A percentile compares a stretch with the other conserved stretches of the same genome.
These are phyloP conservation scores for Aspergillus phoenicis DNA, from an alignment of 2,329 filamentous ascomycete species.

Conservation along the genomic window DNA sequence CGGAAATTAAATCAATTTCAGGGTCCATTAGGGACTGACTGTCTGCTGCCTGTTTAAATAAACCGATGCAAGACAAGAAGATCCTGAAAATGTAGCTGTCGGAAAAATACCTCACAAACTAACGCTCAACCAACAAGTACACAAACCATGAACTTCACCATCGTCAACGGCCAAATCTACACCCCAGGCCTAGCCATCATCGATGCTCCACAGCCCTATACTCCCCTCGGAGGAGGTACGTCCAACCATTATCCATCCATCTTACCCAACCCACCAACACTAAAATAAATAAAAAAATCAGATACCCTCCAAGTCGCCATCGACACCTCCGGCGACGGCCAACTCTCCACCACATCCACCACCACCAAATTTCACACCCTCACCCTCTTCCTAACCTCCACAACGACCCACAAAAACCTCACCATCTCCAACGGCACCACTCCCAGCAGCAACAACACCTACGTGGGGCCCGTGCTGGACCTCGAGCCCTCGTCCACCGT, in stretches of 20 bases:
- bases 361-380: constrained; percentile 65
- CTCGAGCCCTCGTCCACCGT: constrained; percentile 69
- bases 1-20: not conserved
- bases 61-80: not conserved
- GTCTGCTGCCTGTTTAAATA: not conserved
- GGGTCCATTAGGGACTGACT: not conserved
- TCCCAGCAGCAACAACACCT: constrained; percentile 41
- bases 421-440: constrained; percentile 67
- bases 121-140: not conserved
- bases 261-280: not conserved
- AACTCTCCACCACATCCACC: constrained; percentile 59
- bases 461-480: constrained; percentile 63
- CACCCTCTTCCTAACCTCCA: constrained; percentile 68
- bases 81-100: too few species aligned
- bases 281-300: constrained; percentile 7
- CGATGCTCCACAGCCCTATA: constrained; percentile 66
- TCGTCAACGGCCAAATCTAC: constrained; percentile 67
- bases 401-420: constrained; percentile 64
- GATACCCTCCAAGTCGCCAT: constrained; percentile 64
- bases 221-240: constrained; percentile 65
- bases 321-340: constrained; percentile 67
- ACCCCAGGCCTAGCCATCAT: constrained; percentile 70
- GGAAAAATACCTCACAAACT: too few species aligned
- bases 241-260: constrained; percentile 16
- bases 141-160: constrained; percentile 59